Percentiles rank a stretch among this genome's conserved stretches.
Conservation (phyloP, 345 rosid species). For the Ricinus communis region DNA sequence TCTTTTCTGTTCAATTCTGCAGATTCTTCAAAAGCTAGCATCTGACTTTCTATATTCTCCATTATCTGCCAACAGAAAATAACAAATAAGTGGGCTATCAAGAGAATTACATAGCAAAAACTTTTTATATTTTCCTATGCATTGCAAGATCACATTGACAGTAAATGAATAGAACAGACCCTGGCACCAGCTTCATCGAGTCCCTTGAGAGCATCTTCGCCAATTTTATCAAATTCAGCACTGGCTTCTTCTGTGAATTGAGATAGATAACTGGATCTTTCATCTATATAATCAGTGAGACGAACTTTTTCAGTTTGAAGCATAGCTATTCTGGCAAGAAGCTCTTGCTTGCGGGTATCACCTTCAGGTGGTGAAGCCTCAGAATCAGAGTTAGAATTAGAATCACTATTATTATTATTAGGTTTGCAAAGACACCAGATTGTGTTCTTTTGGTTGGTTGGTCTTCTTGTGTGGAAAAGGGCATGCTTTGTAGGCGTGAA, state of each 20-base stretch:
- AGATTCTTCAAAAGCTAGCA: constrained; percentile 90
- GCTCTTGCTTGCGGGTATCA: constrained; percentile 69
- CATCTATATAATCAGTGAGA: constrained; percentile 80
- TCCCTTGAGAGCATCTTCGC: constrained; percentile 85
- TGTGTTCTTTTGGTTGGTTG: constrained; percentile 22
- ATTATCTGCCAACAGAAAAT: constrained; percentile 53
- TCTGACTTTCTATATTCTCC: constrained; percentile 75
- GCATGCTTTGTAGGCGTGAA: constrained; percentile 28
- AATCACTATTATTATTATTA: constrained; percentile 34
- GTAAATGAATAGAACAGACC: constrained; percentile 44
- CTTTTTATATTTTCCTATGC: neutral
- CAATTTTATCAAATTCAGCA: constrained; percentile 76
- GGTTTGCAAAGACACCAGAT: constrained; percentile 44
- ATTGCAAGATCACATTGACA: neutral
- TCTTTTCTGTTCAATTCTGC: constrained; percentile 56
- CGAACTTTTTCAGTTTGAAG: constrained; percentile 81
- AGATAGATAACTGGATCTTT: constrained; percentile 69
- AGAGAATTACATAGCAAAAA: constrained; percentile 11
- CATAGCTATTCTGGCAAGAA: constrained; percentile 83
- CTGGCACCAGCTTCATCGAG: constrained; percentile 83
- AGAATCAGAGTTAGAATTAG: constrained; percentile 39
- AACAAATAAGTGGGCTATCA: constrained; percentile 19
- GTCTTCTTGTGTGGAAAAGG: constrained; percentile 32
- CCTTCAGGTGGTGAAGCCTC: constrained; percentile 53
- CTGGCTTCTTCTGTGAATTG: constrained; percentile 83